Evolutionary conservation across 768 basidiomycete species (phyloP).

Genomic region (Ramaria sp.): DNA sequence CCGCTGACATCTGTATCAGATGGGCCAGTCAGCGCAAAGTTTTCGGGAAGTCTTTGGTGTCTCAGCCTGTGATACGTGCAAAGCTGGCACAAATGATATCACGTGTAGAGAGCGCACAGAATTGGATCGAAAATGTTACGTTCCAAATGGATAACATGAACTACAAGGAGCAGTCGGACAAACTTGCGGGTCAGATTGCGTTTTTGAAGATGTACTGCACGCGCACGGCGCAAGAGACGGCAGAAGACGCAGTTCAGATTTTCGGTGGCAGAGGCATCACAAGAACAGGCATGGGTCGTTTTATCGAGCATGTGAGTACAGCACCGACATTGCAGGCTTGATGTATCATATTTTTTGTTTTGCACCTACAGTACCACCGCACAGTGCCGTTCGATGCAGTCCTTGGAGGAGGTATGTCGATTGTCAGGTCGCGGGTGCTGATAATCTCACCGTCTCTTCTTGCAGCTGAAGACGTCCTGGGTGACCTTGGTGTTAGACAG

Average conservation of each 20-base stretch:
- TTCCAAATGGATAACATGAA: constrained; percentile 5
- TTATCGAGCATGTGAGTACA: constrained; percentile 44
- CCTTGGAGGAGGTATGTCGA: constrained; percentile 47
- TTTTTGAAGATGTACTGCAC: constrained; percentile 75
- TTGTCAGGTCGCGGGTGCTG: neutral
- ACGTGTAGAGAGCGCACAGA: constrained; percentile 7
- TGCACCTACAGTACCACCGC: constrained; percentile 51
- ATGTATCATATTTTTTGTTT: constrained; percentile 19
- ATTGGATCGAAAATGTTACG: constrained; percentile 11
- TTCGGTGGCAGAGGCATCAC: constrained; percentile 84
- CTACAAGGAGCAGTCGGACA: constrained; percentile 62
- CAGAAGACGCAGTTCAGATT: constrained; percentile 75
- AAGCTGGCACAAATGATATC: constrained; percentile 12
- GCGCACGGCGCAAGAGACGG: constrained; percentile 65
- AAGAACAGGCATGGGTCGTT: constrained; percentile 66
- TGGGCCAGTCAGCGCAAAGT: constrained; percentile 10
- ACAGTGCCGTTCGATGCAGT: constrained; percentile 80
- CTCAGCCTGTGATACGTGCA: constrained; percentile 11
- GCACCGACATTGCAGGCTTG: constrained; percentile 19
- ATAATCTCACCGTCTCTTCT: neutral
- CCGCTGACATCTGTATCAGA: too few relatives aligned
- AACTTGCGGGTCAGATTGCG: constrained; percentile 72
- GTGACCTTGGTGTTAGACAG: constrained; percentile 63
- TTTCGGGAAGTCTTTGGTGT: constrained; percentile 11
- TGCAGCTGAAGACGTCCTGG: constrained; percentile 58